Evolutionary conservation across 108 stramenopile species (phyloP).

Genomic region (Schizochytrium sp.): DNA sequence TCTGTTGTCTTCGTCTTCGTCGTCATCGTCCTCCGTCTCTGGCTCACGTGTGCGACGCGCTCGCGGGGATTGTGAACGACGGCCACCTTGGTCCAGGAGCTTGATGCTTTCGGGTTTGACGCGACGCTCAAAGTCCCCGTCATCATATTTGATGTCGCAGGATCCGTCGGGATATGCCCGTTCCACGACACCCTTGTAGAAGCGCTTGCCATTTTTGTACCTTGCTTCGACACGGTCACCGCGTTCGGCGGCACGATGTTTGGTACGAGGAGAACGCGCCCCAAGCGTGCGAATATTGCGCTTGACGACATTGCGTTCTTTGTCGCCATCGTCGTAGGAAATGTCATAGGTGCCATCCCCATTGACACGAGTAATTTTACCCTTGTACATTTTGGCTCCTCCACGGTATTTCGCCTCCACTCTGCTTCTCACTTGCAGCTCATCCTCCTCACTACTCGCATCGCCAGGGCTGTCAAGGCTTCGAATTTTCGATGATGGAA

Average conservation of each 20-base stretch:
- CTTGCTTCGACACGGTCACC: constrained; percentile 47
- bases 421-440: constrained; percentile 28
- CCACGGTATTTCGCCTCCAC: constrained; percentile 49
- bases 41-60: not conserved
- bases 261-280: not conserved
- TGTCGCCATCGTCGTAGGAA: constrained; percentile 38
- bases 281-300: not conserved
- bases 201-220: constrained; percentile 35
- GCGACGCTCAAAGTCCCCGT: constrained; percentile 45
- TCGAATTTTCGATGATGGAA: not conserved
- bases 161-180: constrained; percentile 36
- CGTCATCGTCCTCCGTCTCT: constrained; percentile 19
- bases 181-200: constrained; percentile 35
- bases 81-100: not conserved
- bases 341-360: constrained; percentile 40
- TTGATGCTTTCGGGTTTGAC: constrained; percentile 28
- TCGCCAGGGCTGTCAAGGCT: not conserved
- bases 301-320: constrained; percentile 9
- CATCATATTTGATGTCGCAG: constrained; percentile 45
- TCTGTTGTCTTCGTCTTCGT: not conserved
- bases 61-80: not conserved
- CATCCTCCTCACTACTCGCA: not conserved
- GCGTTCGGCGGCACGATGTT: not conserved
- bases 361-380: constrained; percentile 26
- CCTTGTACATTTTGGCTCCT: constrained; percentile 19